Conservation (phyloP, 495 filamentous ascomycete genomes). For the Neurospora sp. region DNA sequence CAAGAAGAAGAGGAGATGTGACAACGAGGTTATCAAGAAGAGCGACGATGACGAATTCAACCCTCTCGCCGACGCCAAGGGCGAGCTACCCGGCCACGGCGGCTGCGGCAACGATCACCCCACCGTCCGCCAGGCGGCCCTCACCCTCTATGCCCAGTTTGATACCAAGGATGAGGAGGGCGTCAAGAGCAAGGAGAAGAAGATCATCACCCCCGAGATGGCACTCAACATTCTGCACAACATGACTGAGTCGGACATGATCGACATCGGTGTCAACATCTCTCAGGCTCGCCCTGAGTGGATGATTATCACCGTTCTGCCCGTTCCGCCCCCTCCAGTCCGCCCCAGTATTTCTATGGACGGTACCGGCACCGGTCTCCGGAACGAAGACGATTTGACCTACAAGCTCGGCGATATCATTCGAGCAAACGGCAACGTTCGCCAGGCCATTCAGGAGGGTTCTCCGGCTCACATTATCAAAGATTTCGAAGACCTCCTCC, state of each 20-base stretch:
- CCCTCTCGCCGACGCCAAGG: slow-evolving; percentile 37
- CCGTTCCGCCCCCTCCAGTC: slow-evolving; percentile 90
- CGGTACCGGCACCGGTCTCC: slow-evolving; percentile 72
- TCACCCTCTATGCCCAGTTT: slow-evolving; percentile 55
- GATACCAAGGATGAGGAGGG: slow-evolving; percentile 57
- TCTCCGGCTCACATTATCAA: slow-evolving; percentile 78
- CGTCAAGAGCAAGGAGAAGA: slow-evolving; percentile 75
- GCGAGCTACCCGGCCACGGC: slow-evolving; percentile 50
- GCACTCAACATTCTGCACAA: slow-evolving; percentile 76
- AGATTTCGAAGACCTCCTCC: slow-evolving; percentile 86
- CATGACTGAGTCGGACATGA: slow-evolving; percentile 69
- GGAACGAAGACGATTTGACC: slow-evolving; percentile 96
- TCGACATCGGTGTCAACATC: slow-evolving; percentile 79
- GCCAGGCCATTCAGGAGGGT: slow-evolving; percentile 75
- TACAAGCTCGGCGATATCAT: slow-evolving; percentile 98
- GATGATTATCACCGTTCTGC: slow-evolving; percentile 94
- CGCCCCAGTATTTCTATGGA: slow-evolving; percentile 92
- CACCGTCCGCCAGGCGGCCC: slow-evolving; percentile 70
- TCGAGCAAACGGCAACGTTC: slow-evolving; percentile 90
- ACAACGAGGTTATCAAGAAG: slow-evolving; percentile 57
- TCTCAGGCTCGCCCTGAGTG: slow-evolving; percentile 94
- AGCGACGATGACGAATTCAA: slow-evolving; percentile 43
- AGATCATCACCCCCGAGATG: slow-evolving; percentile 68
- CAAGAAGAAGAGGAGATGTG: slow-evolving; percentile 75
- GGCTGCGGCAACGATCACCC: slow-evolving; percentile 91